Evolutionary conservation across 345 rosid genomes (phyloP), one percentile per base, ranked within the genome.

Genomic region (Eucalyptus globulus): DNA sequence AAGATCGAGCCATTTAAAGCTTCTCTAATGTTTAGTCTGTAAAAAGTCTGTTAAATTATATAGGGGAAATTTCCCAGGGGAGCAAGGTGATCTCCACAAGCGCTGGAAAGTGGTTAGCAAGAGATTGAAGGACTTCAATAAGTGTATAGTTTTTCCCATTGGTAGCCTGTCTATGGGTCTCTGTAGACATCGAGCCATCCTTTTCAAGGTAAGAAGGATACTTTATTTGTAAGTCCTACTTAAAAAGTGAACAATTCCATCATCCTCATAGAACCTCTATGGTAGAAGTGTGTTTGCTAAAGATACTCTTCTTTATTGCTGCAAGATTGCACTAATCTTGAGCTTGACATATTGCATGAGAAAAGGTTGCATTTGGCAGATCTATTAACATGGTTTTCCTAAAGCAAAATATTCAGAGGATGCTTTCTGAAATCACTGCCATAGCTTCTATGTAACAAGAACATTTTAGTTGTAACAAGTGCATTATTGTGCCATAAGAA

Each of bases 131-230:
- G 94, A 95, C 37, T 92, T 89, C 87, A 94, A 91, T 47, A 96
- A 94, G 91, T 96, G 98, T 90, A 94, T 97, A 85, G 96, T 97
- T 81, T 91, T 97, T 31, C 99, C 99, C 56, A 94, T 97, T 45
- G 99, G 99, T 87, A 95, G 97, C 94, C 88, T 97, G 87, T 93
- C 99, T 19, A 92, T 88, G 91, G 99, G 99, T 58, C 97, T 97
- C 51, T 97, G 99, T 91, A 93, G 99, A 89, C 99, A 97, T 90
- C 99, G 99, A 29, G 99, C 99, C 80, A 94, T 97, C 91, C 90
- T 97, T 56, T 97, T 97, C 93, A 97, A 97, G 99, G 99, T 97
- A 87, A 88, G 56, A 26, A 76, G 60, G 34, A 67, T 34, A 40
- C 45, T 51, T 43, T 81, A 19, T n/a, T 21, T 51, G 49, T 50